A percentile compares a stretch with the other conserved stretches of the same genome.
Conservation (phyloP, 2,329 filamentous ascomycete species). For the Diaporthe longicolla region DNA sequence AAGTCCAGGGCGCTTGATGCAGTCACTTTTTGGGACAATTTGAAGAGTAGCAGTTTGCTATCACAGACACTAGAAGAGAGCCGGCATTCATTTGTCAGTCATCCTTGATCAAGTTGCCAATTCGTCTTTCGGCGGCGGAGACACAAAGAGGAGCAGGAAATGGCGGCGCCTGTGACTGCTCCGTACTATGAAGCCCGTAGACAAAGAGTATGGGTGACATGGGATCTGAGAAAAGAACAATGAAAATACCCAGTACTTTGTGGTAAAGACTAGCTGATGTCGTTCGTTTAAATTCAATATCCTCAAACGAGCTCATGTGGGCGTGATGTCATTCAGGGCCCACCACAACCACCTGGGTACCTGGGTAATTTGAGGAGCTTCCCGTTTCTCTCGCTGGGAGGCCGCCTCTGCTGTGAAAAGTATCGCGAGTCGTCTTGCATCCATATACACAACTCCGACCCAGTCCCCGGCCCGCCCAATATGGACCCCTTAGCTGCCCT, state of each 20-base stretch:
- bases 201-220: slow-evolving; percentile 17
- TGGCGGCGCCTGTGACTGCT: neutral
- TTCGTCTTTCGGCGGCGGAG: neutral
- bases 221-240: neutral
- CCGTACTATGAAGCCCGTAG: slow-evolving; percentile 1
- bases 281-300: no score
- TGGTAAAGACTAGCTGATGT: no score
- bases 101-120: neutral
- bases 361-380: no score
- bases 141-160: neutral
- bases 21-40: slow-evolving; percentile 43
- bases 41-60: neutral
- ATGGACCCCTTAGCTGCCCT: slow-evolving; percentile 44
- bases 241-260: no score
- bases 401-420: neutral
- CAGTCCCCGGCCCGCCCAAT: slow-evolving; percentile 2
- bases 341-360: neutral
- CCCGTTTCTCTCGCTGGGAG: neutral
- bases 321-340: neutral
- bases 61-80: neutral
- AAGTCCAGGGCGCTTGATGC: slow-evolving; percentile 58
- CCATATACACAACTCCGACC: neutral
- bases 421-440: neutral
- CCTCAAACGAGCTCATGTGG: no score
- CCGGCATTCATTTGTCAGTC: neutral